Evolutionary conservation across 495 filamentous ascomycete genomes (phyloP), one percentile per base, ranked within the genome.

Genomic region (Neohortaea acidophila): DNA sequence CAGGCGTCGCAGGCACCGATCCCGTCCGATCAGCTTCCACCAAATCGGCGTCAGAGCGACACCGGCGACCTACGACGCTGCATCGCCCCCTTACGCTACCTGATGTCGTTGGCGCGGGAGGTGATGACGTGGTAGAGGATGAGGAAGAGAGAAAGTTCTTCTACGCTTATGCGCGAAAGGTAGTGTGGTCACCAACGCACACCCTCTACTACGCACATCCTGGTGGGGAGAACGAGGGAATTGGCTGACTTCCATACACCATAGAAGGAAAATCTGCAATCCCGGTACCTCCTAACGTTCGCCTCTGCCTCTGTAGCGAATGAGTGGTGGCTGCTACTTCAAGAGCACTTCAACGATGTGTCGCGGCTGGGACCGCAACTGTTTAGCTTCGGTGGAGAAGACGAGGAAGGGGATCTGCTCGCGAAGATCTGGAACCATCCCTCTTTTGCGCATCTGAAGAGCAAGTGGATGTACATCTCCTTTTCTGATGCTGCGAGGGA

Each of bases 391-490:
- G 18, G 24, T 18, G 33, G 35, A 13, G 29, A 44, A 3, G 41
- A 43, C 15, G n/a, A n/a, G n/a, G n/a, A n/a, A n/a, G n/a, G n/a
- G n/a, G n/a, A n/a, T n/a, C 17, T 39, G 2, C 45, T 48, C 2
- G 8, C 34, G 5, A 39, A 40, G 32, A 36, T 36, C 8, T 48
- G 40, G 45, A 38, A 35, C 17, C 45, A 48, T 19, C 29, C 39
- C 9, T 14, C 27, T 1, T 48, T 48, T 22, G 35, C 39, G 7
- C 40, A 44, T 32, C 29, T 48, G 21, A 43, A 48, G 31, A 27
- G 13, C 12, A 48, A 48, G 40, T 48, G 45, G 45, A 48, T 48
- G 45, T 48, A 48, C 29, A 44, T 48, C 11, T 30, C 28, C 2
- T 44, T 44, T 26, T 35, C 28, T n/a, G 45, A 48, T 17, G 37